Percentiles rank a stretch among this genome's conserved stretches.
These are phyloP conservation scores for Anisogramma anomala DNA, from an alignment of 2,329 filamentous ascomycete genomes.

Conservation along the genomic window DNA sequence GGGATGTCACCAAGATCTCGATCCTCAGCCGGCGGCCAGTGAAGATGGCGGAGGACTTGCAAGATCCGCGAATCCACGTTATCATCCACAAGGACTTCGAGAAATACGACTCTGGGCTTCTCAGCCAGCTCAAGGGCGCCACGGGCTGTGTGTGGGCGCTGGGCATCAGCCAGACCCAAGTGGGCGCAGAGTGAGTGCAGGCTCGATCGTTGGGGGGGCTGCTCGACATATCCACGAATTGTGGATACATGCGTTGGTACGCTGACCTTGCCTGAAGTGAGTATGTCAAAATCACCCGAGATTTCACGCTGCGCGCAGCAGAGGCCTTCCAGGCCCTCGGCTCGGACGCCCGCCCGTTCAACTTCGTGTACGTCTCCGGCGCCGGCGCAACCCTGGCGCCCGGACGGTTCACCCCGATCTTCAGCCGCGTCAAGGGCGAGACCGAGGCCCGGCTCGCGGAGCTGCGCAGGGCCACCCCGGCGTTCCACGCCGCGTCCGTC, in stretches of 20 bases:
- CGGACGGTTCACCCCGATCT: slow-evolving; percentile 43
- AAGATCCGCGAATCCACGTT: slow-evolving; percentile 50
- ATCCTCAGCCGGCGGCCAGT: slow-evolving; percentile 57
- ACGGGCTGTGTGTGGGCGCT: slow-evolving; percentile 63
- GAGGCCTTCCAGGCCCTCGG: slow-evolving; percentile 43
- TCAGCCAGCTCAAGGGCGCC: slow-evolving; percentile 51
- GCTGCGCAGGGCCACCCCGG: slow-evolving; percentile 31
- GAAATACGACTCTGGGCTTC: slow-evolving; percentile 44
- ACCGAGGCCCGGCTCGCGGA: slow-evolving; percentile 48
- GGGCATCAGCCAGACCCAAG: slow-evolving; percentile 50
- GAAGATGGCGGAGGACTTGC: slow-evolving; percentile 43
- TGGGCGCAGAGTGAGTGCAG: slow-evolving; percentile 42
- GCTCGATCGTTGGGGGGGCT: not conserved
- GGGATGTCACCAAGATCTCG: slow-evolving; percentile 50
- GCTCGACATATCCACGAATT: too few species aligned
- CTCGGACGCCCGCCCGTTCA: slow-evolving; percentile 38
- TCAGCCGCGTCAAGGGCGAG: slow-evolving; percentile 55
- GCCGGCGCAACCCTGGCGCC: slow-evolving; percentile 48
- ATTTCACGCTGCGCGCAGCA: slow-evolving; percentile 53
- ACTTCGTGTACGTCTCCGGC: slow-evolving; percentile 62
- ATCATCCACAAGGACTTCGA: slow-evolving; percentile 58
- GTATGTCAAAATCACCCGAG: slow-evolving; percentile 57
- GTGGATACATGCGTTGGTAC: too few species aligned
- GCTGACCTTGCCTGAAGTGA: slow-evolving; percentile 27
- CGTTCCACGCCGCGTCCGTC: slow-evolving; percentile 43